phyloP scores from a whole-genome alignment of 2,329 filamentous ascomycete species.

The Graphilbum ipis-grandicollis region DNA sequence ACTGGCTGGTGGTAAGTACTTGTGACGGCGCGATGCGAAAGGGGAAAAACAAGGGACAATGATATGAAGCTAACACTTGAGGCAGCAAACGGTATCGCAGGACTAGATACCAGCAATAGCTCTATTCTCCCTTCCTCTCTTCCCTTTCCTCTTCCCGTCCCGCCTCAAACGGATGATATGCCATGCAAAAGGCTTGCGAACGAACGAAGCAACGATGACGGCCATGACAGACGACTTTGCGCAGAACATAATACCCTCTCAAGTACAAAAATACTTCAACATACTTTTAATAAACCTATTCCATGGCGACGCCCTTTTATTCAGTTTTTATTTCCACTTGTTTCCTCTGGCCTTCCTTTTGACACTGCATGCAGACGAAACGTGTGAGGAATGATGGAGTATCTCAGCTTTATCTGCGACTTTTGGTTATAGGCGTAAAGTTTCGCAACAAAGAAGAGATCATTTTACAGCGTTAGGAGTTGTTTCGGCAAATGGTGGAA shows the following conservation, averaged over 20 bases:
- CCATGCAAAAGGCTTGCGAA: neutral
- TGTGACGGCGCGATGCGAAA: neutral
- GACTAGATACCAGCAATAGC: slow-evolving; percentile 17
- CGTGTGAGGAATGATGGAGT: no score
- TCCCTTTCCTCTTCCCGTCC: neutral
- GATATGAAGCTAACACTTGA: slow-evolving; percentile 6
- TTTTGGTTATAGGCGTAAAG: no score
- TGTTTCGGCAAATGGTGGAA: no score
- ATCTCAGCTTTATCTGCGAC: no score
- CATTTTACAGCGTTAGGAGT: no score
- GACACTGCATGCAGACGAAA: no score
- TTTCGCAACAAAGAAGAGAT: no score
- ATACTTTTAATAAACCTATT: no score
- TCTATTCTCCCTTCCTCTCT: no score
- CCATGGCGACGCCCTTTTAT: no score
- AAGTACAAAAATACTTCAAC: no score
- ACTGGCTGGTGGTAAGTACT: slow-evolving; percentile 78
- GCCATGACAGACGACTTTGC: neutral
- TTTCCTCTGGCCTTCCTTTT: neutral
- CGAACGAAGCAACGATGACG: neutral
- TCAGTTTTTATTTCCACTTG: neutral
- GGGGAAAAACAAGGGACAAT: no score
- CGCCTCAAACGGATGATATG: neutral
- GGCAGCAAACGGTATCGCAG: slow-evolving; percentile 23
- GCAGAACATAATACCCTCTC: neutral